Percentiles rank a stretch among this genome's conserved stretches.
Evolutionary conservation across 768 basidiomycete species (phyloP).

Genomic region (Leccinum olivaceopallidum): DNA sequence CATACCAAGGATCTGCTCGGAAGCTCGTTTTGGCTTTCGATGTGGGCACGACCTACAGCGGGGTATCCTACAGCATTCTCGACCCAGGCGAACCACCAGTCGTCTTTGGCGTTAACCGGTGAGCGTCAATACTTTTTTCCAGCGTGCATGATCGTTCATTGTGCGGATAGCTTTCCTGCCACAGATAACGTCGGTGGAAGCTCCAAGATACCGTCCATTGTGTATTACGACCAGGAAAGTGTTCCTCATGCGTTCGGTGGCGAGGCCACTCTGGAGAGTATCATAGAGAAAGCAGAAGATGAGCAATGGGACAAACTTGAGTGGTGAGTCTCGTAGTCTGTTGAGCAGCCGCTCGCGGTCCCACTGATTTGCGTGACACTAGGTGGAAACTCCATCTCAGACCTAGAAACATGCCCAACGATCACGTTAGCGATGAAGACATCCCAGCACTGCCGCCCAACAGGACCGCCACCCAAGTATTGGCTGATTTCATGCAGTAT

Average conservation of each 20-base stretch:
- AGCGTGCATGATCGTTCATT: neutral
- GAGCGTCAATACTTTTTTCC: neutral
- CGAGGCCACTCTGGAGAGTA: constrained; percentile 42
- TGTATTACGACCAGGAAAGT: constrained; percentile 46
- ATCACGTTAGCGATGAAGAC: constrained; percentile 32
- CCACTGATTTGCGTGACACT: constrained; percentile 6
- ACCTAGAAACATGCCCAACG: constrained; percentile 24
- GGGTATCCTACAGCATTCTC: constrained; percentile 44
- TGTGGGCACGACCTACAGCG: constrained; percentile 53
- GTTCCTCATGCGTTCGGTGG: constrained; percentile 43
- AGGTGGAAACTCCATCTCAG: constrained; percentile 41
- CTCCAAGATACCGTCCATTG: constrained; percentile 51
- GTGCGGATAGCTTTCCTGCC: constrained; percentile 42
- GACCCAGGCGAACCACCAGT: constrained; percentile 31
- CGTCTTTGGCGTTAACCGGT: constrained; percentile 27
- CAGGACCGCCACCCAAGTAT: constrained; percentile 43
- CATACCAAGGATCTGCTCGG: constrained; percentile 41
- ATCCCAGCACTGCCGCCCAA: constrained; percentile 44
- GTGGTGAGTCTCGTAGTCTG: constrained; percentile 24
- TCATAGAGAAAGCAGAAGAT: constrained; percentile 42
- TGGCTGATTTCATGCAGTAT: constrained; percentile 51
- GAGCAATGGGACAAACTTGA: constrained; percentile 32
- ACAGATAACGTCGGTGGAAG: constrained; percentile 47
- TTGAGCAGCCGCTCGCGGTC: neutral
- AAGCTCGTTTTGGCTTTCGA: constrained; percentile 53